phyloP scores from a whole-genome alignment of 805 yeast species.

The Suhomyces sp. region DNA sequence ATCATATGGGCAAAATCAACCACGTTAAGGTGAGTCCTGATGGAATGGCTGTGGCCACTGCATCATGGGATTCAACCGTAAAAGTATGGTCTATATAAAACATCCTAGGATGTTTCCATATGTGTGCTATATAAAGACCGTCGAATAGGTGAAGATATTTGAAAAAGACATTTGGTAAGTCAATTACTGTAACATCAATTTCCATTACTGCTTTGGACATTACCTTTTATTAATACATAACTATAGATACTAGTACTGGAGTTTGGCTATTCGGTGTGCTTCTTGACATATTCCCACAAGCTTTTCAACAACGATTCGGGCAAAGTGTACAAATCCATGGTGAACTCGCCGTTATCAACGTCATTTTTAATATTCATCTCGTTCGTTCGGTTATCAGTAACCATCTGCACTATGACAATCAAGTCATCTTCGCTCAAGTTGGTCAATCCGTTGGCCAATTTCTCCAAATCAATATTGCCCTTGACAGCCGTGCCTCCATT shows the following conservation, averaged over 20 bases:
- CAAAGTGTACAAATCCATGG: conserved; percentile 89
- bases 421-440: conserved; percentile 89
- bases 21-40: conserved; percentile 67
- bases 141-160: no score
- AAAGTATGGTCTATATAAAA: conserved; percentile 53
- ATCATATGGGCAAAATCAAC: conserved; percentile 57
- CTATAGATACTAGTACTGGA: not conserved
- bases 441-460: conserved; percentile 84
- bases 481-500: conserved; percentile 52
- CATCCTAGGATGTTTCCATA: no score
- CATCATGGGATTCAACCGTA: conserved; percentile 77
- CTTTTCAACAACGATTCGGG: conserved; percentile 90
- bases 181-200: no score
- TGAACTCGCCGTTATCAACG: conserved; percentile 94
- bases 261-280: conserved; percentile 41
- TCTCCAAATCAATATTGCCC: conserved; percentile 83
- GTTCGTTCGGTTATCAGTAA: conserved; percentile 88
- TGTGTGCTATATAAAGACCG: no score
- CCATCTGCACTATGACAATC: conserved; percentile 95
- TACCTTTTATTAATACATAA: not conserved
- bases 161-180: no score
- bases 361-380: conserved; percentile 96
- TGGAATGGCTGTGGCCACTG: conserved; percentile 74
- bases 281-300: conserved; percentile 91
- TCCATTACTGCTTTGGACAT: no score